phyloP scores from a whole-genome alignment of 148 eudicot species.

The Chenopodium suecicum region DNA sequence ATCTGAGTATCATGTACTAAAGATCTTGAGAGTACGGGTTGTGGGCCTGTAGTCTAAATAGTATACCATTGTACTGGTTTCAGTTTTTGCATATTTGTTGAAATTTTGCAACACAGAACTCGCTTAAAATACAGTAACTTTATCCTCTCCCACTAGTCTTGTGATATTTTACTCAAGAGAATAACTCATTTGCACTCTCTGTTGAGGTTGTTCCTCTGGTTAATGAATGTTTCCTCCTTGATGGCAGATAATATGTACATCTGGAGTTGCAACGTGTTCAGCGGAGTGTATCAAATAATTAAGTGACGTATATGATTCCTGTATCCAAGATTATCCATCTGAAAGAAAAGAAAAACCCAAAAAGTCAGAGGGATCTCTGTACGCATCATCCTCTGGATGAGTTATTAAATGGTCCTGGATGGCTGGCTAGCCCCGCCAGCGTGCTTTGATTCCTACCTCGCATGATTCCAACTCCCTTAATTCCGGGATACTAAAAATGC shows the following conservation, averaged over 20 bases:
- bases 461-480: slow-evolving; percentile 12
- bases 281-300: background rate
- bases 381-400: background rate
- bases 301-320: background rate
- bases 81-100: too few species aligned
- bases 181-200: background rate
- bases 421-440: background rate
- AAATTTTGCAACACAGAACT: too few species aligned
- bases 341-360: background rate
- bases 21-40: background rate
- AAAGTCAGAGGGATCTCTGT: background rate
- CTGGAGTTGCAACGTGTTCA: background rate
- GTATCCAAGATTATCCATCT: slow-evolving; percentile 7
- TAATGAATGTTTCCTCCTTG: background rate
- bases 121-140: too few species aligned
- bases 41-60: background rate
- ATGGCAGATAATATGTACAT: slow-evolving; percentile 11
- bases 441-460: slow-evolving; percentile 23
- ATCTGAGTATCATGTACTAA: background rate
- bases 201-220: background rate
- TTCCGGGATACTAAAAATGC: slow-evolving; percentile 6
- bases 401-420: slow-evolving; percentile 9
- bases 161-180: background rate
- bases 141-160: background rate
- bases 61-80: background rate